Conservation (phyloP, 169 alveolate genomes). For the Plasmodium chabaudi region DNA sequence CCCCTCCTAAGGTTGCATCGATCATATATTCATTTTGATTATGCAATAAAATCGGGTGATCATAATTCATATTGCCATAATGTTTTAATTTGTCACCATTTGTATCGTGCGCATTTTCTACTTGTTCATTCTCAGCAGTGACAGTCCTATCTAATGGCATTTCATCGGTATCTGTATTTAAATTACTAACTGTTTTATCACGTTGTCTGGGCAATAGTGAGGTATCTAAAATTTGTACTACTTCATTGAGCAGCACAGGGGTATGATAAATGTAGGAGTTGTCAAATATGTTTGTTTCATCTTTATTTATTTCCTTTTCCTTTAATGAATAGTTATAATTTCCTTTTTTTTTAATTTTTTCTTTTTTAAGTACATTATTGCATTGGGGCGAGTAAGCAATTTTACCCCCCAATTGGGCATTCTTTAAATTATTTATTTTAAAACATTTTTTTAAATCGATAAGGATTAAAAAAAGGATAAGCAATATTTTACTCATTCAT, state of each 20-base stretch:
- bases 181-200: background rate
- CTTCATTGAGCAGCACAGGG: constrained; percentile 65
- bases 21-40: constrained; percentile 49
- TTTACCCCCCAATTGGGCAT: background rate
- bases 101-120: background rate
- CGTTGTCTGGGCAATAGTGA: background rate
- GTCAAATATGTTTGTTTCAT: constrained; percentile 20
- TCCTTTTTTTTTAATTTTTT: too few species aligned
- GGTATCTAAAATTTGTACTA: constrained; percentile 1
- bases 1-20: constrained; percentile 87
- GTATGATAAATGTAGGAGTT: constrained; percentile 59
- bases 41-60: background rate
- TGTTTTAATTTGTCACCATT: background rate
- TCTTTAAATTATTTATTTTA: constrained; percentile 13
- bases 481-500: constrained; percentile 11
- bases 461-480: background rate
- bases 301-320: background rate
- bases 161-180: background rate
- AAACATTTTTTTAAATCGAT: constrained; percentile 1
- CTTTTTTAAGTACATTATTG: too few species aligned
- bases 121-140: too few species aligned
- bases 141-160: background rate
- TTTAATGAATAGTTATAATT: background rate
- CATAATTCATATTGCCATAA: background rate
- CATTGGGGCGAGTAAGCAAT: background rate